phyloP scores from a whole-genome alignment of 345 rosid genomes.

The Alliaria petiolata region DNA sequence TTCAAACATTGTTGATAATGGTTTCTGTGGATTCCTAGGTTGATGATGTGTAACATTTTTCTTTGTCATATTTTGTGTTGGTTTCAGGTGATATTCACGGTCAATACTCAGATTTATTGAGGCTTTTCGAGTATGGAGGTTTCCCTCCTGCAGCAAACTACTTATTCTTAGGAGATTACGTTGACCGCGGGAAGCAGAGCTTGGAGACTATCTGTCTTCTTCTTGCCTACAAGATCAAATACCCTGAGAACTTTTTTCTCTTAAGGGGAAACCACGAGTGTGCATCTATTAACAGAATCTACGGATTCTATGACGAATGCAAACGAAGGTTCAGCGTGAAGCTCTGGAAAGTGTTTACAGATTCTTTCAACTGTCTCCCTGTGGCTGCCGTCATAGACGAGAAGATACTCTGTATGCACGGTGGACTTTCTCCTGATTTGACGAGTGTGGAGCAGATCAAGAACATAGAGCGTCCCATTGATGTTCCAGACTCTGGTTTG shows the following conservation, averaged over 20 bases:
- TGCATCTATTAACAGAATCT: slow-evolving; percentile 32
- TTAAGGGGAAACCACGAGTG: slow-evolving; percentile 28
- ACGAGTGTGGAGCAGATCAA: slow-evolving; percentile 43
- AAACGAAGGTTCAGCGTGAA: slow-evolving; percentile 32
- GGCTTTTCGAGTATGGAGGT: slow-evolving; percentile 53
- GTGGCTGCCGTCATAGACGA: slow-evolving; percentile 55
- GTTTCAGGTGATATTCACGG: slow-evolving; percentile 47
- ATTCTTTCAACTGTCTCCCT: slow-evolving; percentile 38
- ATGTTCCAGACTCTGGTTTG: slow-evolving; percentile 53
- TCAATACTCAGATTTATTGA: slow-evolving; percentile 31
- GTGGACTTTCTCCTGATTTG: slow-evolving; percentile 57
- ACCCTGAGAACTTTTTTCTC: slow-evolving; percentile 26
- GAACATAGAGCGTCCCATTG: slow-evolving; percentile 43
- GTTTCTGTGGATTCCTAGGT: background rate
- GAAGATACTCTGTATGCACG: slow-evolving; percentile 63
- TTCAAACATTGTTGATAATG: background rate
- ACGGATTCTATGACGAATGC: slow-evolving; percentile 29
- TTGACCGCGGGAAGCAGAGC: slow-evolving; percentile 28
- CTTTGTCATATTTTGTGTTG: background rate
- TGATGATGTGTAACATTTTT: slow-evolving; percentile 2
- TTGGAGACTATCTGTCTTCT: slow-evolving; percentile 28
- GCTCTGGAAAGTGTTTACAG: slow-evolving; percentile 31
- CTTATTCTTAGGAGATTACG: slow-evolving; percentile 29
- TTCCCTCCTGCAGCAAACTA: slow-evolving; percentile 50
- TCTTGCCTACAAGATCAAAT: slow-evolving; percentile 30